A percentile compares a stretch with the other conserved stretches of the same genome.
These are phyloP conservation scores for Leccinellum luteum DNA, from an alignment of 768 basidiomycete species.

Conservation along the genomic window DNA sequence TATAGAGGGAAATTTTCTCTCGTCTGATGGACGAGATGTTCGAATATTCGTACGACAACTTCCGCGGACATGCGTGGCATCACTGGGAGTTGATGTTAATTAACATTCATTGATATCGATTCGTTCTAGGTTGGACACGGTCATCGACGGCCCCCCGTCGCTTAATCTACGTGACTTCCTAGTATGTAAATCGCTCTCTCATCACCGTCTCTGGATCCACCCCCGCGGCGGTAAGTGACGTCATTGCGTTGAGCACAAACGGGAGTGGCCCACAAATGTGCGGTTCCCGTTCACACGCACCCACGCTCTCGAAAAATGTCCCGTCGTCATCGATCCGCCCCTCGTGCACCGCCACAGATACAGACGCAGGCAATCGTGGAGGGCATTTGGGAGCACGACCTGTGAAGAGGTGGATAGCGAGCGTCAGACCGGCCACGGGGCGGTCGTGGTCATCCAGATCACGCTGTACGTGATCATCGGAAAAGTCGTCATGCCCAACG, in stretches of 20 bases:
- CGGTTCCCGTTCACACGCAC: constrained; percentile 13
- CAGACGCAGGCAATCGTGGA: constrained; percentile 6
- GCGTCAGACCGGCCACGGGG: constrained; percentile 8
- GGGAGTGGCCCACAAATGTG: constrained; percentile 27
- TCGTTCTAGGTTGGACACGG: neutral
- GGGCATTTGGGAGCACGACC: neutral
- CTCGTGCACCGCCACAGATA: constrained; percentile 11
- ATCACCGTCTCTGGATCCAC: constrained; percentile 23
- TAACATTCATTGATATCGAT: neutral
- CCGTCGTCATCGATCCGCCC: constrained; percentile 21
- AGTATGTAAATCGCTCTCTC: constrained; percentile 27
- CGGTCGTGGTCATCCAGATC: neutral
- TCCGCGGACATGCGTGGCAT: neutral
- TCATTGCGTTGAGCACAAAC: constrained; percentile 22
- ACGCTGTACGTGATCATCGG: neutral
- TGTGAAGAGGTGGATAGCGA: constrained; percentile 20
- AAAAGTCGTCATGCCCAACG: neutral
- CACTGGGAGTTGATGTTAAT: neutral
- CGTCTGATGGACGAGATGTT: neutral
- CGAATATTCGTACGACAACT: neutral
- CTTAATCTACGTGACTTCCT: neutral
- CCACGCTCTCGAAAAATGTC: constrained; percentile 17
- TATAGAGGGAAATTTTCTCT: neutral
- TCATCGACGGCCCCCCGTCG: neutral
- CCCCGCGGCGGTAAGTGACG: constrained; percentile 20